A percentile compares a stretch with the other conserved stretches of the same genome.
These are phyloP conservation scores for Carex kokanica DNA, from an alignment of 176 grass and related monocot species.

Conservation along the genomic window DNA sequence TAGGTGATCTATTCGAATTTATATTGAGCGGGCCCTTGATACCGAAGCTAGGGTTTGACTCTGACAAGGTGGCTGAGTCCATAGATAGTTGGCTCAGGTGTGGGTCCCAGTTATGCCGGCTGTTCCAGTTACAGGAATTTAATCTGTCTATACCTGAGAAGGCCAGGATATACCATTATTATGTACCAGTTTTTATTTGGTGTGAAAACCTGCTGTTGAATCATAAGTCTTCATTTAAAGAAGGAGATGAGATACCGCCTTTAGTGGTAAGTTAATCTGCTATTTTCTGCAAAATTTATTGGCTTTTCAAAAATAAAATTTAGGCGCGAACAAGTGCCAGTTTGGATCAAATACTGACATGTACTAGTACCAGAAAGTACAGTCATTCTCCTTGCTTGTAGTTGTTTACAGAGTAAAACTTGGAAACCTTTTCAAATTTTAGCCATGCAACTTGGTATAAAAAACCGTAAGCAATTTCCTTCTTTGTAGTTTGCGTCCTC, in stretches of 20 bases:
- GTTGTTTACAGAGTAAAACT: not conserved
- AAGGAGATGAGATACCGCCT: slow-evolving; percentile 77
- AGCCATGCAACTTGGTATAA: not conserved
- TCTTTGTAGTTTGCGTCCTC: not conserved
- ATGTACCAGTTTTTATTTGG: slow-evolving; percentile 91
- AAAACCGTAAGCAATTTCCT: not conserved
- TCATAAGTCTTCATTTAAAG: slow-evolving; percentile 60
- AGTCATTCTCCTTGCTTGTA: slow-evolving; percentile 3
- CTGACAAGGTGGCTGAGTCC: slow-evolving; percentile 54
- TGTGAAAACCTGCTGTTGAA: slow-evolving; percentile 69
- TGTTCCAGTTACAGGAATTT: slow-evolving; percentile 73
- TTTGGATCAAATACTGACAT: not conserved
- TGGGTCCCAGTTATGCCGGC: slow-evolving; percentile 51
- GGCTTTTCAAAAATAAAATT: not conserved
- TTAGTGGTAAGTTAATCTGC: slow-evolving; percentile 53
- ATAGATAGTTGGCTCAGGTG: slow-evolving; percentile 68
- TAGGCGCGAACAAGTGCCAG: not conserved
- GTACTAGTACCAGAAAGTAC: not conserved
- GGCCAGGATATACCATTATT: slow-evolving; percentile 84
- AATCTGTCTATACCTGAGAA: slow-evolving; percentile 59
- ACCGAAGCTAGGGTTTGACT: slow-evolving; percentile 61
- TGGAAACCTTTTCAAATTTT: not conserved
- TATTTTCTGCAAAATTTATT: not conserved
- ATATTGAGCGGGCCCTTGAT: slow-evolving; percentile 80
- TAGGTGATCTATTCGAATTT: slow-evolving; percentile 71